These are phyloP conservation scores for Hymenoscyphus albidus DNA, from an alignment of 2,329 filamentous ascomycete genomes.

Conservation along the genomic window DNA sequence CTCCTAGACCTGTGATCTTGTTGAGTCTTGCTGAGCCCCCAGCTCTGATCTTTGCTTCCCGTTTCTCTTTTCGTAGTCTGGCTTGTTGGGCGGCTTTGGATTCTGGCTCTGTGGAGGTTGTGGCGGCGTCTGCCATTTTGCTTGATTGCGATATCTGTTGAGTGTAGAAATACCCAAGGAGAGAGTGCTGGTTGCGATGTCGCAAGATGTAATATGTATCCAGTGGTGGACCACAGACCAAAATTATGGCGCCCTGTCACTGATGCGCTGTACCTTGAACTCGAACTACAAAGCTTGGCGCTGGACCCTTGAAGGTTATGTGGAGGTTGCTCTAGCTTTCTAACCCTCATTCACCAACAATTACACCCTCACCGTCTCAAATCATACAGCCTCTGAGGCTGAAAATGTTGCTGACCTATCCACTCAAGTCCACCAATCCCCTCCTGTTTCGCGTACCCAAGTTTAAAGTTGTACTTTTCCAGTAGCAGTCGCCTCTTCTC, in stretches of 20 bases:
- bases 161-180: not conserved
- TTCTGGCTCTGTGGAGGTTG: conserved; percentile 23
- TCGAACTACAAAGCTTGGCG: not conserved
- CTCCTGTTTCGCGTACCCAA: too few species aligned
- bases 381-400: too few species aligned
- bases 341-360: too few species aligned
- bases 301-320: not conserved
- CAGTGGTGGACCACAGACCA: not conserved
- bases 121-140: conserved; percentile 32
- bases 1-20: conserved; percentile 70
- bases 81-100: conserved; percentile 59
- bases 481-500: not conserved
- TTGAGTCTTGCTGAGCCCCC: conserved; percentile 67
- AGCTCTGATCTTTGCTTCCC: conserved; percentile 73
- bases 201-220: not conserved
- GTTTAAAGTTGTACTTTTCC: too few species aligned
- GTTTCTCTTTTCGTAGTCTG: conserved; percentile 71
- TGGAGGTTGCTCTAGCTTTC: too few species aligned
- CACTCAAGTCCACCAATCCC: too few species aligned
- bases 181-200: not conserved
- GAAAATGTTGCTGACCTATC: too few species aligned
- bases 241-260: not conserved
- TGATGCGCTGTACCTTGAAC: not conserved
- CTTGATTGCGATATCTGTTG: not conserved
- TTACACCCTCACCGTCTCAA: too few species aligned